Conservation (phyloP, 2,329 filamentous ascomycete genomes). For the Domatiomyces catenatus region DNA sequence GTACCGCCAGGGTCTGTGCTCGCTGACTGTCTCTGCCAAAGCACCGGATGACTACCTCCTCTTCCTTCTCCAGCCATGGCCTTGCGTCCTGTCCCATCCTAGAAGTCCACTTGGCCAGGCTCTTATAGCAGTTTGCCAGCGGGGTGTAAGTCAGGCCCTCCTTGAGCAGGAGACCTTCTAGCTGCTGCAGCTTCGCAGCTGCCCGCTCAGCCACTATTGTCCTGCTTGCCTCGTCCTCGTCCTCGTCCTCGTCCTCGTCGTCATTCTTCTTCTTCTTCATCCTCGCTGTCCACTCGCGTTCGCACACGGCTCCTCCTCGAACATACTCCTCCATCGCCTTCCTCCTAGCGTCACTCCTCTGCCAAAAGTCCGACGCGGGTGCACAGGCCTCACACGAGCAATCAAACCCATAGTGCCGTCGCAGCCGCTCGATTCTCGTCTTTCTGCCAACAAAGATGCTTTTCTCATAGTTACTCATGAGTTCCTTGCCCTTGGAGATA, state of each 20-base stretch:
- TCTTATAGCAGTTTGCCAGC: slow-evolving; percentile 11
- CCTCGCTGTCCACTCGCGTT: slow-evolving; percentile 3
- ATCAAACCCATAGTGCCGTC: slow-evolving; percentile 13
- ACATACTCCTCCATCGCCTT: slow-evolving; percentile 10
- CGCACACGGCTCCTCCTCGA: slow-evolving; percentile 3
- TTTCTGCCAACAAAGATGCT: slow-evolving; percentile 5
- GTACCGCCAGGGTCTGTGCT: not conserved
- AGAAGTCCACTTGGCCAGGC: slow-evolving; percentile 13
- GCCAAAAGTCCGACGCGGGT: slow-evolving; percentile 11
- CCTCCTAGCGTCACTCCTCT: slow-evolving; percentile 11
- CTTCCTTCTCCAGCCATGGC: slow-evolving; percentile 10
- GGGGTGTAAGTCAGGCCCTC: slow-evolving; percentile 9
- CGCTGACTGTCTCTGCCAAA: slow-evolving; percentile 8
- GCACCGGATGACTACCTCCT: slow-evolving; percentile 2
- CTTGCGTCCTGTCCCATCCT: slow-evolving; percentile 2
- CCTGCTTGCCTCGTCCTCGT: not conserved
- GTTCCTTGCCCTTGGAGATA: slow-evolving; percentile 13
- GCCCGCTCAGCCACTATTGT: slow-evolving; percentile 1
- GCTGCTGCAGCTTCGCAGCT: slow-evolving; percentile 1
- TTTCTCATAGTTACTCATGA: slow-evolving; percentile 13
- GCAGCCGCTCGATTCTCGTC: slow-evolving; percentile 6
- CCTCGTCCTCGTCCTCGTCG: not conserved
- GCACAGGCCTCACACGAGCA: slow-evolving; percentile 14
- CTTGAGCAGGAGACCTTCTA: slow-evolving; percentile 11
- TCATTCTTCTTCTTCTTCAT: not conserved